Evolutionary conservation across 192 early-diverging fungal genomes (phyloP), one percentile per base, ranked within the genome.

Genomic region (Lunasporangiospora selenospora): DNA sequence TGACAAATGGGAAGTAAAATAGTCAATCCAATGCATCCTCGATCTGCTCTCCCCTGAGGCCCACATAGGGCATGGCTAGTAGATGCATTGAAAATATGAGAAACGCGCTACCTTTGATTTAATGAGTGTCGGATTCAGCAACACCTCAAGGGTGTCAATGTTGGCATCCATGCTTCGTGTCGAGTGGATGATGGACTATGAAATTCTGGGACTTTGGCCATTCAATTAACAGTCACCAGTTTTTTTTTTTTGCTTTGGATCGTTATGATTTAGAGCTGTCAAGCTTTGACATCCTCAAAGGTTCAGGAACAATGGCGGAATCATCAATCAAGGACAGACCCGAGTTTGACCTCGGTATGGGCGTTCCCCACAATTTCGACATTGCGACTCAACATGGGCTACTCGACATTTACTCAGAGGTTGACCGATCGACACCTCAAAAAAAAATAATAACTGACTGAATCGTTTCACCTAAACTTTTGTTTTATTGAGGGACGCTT

Each of bases 271-370:
- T n/a, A n/a, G n/a, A n/a, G n/a, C n/a, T n/a, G n/a, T n/a, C n/a
- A n/a, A n/a, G n/a, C n/a, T n/a, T n/a, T n/a, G n/a, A n/a, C n/a
- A n/a, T n/a, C n/a, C n/a, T n/a, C n/a, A n/a, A n/a, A n/a, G n/a
- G n/a, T n/a, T n/a, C n/a, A n/a, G n/a, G n/a, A 33, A 46, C 40
- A 31, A 73, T 73, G 69, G 7, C 69, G 27, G 73, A 67, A 21
- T 34, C 42, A 38, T 38, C 65, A 19, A 39, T 77, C 46, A 78
- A 80, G 53, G 81, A 85, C 47, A 66, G 81, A 37, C 81, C 83
- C 9, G 81, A 85, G 33, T 75, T 85, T 37, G 66, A 70, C 43
- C 75, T 85, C 32, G 81, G 81, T 83, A 71, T 19, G 18, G 0
- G 24, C 11, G 7, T 21, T 21, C 33, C 13, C 13, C 41, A 75